Percentiles rank a stretch among this genome's conserved stretches.
Evolutionary conservation across 2,329 filamentous ascomycete genomes (phyloP).

Genomic region (Clarireedia homoeocarpa): DNA sequence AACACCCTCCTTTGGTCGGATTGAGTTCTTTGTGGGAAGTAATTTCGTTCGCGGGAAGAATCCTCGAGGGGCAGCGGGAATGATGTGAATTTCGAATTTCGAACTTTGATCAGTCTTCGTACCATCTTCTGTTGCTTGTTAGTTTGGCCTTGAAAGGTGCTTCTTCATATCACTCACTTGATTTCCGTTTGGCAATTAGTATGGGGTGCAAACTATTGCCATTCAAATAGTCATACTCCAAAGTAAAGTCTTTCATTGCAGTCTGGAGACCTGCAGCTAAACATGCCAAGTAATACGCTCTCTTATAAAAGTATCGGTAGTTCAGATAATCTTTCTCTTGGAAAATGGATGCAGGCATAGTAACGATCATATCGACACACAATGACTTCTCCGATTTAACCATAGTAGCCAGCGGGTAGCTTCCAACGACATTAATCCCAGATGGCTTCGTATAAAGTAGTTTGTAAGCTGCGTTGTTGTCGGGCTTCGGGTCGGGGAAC

Average conservation of each 20-base stretch:
- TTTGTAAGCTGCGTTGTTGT: conserved; percentile 72
- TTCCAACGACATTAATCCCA: conserved; percentile 81
- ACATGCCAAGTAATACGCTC: conserved; percentile 84
- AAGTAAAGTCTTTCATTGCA: conserved; percentile 41
- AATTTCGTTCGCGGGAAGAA: conserved; percentile 69
- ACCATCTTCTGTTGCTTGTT: conserved; percentile 12
- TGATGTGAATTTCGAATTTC: conserved; percentile 61
- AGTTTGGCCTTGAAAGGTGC: not conserved
- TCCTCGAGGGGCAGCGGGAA: conserved; percentile 62
- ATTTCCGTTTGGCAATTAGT: conserved; percentile 37
- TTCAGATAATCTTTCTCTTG: conserved; percentile 94
- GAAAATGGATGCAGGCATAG: conserved; percentile 73
- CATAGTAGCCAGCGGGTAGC: conserved; percentile 72
- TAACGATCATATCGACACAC: conserved; percentile 74
- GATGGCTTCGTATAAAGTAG: conserved; percentile 68
- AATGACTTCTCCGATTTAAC: conserved; percentile 51
- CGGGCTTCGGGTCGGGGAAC: conserved; percentile 73
- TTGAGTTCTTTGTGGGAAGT: conserved; percentile 58
- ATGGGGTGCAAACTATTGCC: conserved; percentile 73
- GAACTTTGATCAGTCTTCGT: conserved; percentile 31
- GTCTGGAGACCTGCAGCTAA: conserved; percentile 63
- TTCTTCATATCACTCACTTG: conserved; percentile 10
- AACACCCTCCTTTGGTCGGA: conserved; percentile 48
- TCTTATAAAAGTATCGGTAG: conserved; percentile 88
- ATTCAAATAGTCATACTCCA: conserved; percentile 59